Percentiles rank a stretch among this genome's conserved stretches.
phyloP scores from a whole-genome alignment of 257 asterid genomes.

The Solanum rostratum region DNA sequence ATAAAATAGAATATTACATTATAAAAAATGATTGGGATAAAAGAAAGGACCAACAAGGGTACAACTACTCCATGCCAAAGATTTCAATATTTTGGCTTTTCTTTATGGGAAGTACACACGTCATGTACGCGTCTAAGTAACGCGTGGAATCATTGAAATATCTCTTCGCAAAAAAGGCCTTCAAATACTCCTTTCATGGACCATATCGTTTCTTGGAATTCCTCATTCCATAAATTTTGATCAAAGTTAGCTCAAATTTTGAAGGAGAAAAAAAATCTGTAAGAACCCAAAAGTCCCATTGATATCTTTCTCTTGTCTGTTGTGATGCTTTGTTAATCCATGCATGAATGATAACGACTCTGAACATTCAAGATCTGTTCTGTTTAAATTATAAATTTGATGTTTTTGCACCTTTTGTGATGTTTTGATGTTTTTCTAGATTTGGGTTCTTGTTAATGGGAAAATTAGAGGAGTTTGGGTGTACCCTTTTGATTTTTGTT shows the following conservation, averaged over 20 bases:
- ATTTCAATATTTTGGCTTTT: neutral
- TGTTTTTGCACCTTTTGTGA: neutral
- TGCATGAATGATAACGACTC: neutral
- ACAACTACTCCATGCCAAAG: neutral
- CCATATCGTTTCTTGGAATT: neutral
- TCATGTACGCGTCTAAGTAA: constrained; percentile 44
- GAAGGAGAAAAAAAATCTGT: neutral
- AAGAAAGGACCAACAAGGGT: neutral
- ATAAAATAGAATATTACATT: no score
- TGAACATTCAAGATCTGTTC: neutral
- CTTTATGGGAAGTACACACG: constrained; percentile 15
- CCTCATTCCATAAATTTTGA: neutral
- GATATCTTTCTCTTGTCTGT: neutral
- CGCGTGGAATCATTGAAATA: constrained; percentile 32
- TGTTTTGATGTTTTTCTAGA: neutral
- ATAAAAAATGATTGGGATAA: no score
- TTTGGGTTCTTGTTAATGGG: neutral
- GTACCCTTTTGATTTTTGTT: neutral
- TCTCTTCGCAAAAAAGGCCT: neutral
- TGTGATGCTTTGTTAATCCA: neutral
- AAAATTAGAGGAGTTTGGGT: neutral
- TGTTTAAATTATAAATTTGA: neutral
- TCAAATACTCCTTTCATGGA: neutral
- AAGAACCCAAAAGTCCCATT: neutral
- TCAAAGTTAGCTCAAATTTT: neutral